Conservation (phyloP, 371 early-diverging fungal genomes). For the Circinella minor region DNA sequence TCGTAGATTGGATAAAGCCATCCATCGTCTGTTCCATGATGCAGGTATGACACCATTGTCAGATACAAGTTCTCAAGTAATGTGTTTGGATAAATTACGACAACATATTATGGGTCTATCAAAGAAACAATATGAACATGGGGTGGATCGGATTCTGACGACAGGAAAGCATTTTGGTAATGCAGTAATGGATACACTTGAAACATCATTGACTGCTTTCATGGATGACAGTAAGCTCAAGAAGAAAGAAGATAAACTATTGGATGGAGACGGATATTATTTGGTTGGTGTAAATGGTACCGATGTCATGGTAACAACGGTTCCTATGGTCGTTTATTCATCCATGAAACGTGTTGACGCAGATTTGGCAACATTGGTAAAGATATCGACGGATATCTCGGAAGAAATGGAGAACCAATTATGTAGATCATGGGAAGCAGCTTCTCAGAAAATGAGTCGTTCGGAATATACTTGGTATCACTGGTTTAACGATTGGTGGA, state of each 20-base stretch:
- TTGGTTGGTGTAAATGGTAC: neutral
- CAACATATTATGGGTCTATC: neutral
- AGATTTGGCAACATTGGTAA: neutral
- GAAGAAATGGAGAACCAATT: neutral
- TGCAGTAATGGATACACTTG: conserved; percentile 5
- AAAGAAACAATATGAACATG: neutral
- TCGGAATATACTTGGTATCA: conserved; percentile 4
- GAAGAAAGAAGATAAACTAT: neutral
- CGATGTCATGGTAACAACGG: conserved; percentile 4
- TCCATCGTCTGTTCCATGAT: conserved; percentile 4
- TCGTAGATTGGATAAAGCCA: neutral
- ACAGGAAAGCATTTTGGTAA: neutral
- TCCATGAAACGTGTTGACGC: conserved; percentile 1
- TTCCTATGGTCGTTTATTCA: conserved; percentile 5
- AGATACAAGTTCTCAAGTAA: neutral
- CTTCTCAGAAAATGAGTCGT: neutral
- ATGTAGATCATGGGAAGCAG: neutral
- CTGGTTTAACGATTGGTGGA: neutral
- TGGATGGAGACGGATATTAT: neutral
- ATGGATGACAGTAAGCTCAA: neutral
- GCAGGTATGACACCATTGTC: neutral
- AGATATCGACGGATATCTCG: neutral
- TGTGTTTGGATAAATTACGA: conserved; percentile 1
- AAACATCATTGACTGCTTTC: conserved; percentile 1
- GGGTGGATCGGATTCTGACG: neutral